Evolutionary conservation across 2,329 filamentous ascomycete genomes (phyloP).

Genomic region (Leptographium radiaticola): DNA sequence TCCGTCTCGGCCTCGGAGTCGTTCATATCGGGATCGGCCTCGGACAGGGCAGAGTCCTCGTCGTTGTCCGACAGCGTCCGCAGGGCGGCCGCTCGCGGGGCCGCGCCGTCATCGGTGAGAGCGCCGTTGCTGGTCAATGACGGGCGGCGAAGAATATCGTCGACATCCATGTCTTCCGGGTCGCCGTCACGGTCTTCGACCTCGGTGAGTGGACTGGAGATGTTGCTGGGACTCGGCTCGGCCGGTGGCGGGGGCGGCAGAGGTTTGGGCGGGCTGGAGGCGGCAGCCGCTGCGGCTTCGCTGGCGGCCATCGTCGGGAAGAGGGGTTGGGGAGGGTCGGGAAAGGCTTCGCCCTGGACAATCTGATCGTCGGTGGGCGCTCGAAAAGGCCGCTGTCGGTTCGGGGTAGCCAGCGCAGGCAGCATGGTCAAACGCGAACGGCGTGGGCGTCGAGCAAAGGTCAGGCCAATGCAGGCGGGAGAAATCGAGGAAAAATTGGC

Average conservation of each 20-base stretch:
- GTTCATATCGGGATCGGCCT: conserved; percentile 33
- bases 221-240: conserved; percentile 51
- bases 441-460: neutral
- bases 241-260: conserved; percentile 21
- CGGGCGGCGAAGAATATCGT: conserved; percentile 18
- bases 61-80: conserved; percentile 16
- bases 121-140: conserved; percentile 4
- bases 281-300: conserved; percentile 31
- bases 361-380: neutral
- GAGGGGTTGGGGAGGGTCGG: neutral
- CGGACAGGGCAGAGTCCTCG: conserved; percentile 35
- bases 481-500: neutral
- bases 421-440: neutral
- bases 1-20: conserved; percentile 88
- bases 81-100: conserved; percentile 10
- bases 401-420: neutral
- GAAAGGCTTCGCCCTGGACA: neutral
- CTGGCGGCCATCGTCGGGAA: conserved; percentile 35
- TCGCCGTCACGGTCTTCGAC: conserved; percentile 69
- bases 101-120: conserved; percentile 13
- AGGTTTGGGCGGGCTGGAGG: conserved; percentile 24
- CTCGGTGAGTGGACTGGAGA: conserved; percentile 87
- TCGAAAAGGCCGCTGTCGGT: neutral
- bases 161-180: conserved; percentile 46
- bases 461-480: neutral